A percentile compares a stretch with the other conserved stretches of the same genome.
These are phyloP conservation scores for Mucor irregularis DNA, from an alignment of 371 early-diverging fungal genomes.

Conservation along the genomic window DNA sequence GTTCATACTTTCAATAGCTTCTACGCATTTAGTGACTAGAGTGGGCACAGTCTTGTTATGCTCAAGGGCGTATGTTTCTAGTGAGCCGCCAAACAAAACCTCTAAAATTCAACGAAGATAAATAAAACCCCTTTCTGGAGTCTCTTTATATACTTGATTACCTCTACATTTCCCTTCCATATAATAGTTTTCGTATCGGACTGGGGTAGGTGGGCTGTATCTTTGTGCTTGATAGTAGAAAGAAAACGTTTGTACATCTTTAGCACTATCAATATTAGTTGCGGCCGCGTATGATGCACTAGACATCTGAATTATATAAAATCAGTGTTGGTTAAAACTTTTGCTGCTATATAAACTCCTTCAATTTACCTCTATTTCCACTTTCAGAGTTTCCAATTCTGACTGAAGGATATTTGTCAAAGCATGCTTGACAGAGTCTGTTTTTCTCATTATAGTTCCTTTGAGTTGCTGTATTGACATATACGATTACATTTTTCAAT, in stretches of 20 bases:
- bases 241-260: constrained; percentile 35
- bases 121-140: not conserved
- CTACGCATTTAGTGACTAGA: constrained; percentile 53
- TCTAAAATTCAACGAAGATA: constrained; percentile 26
- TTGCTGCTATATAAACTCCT: not conserved
- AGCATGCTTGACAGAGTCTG: constrained; percentile 14
- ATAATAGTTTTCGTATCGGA: constrained; percentile 55
- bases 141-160: constrained; percentile 2
- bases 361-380: constrained; percentile 17
- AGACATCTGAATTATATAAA: constrained; percentile 13
- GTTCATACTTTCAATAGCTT: constrained; percentile 62
- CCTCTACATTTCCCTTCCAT: constrained; percentile 41
- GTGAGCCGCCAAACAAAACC: constrained; percentile 59
- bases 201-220: constrained; percentile 40
- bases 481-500: not conserved
- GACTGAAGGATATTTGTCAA: constrained; percentile 10
- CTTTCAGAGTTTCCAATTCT: constrained; percentile 16
- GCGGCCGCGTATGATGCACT: constrained; percentile 25
- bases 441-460: constrained; percentile 20
- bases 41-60: constrained; percentile 53
- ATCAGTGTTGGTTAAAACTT: not conserved
- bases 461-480: constrained; percentile 16
- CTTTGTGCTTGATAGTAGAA: constrained; percentile 43
- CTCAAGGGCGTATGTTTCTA: constrained; percentile 47
- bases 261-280: constrained; percentile 28